Percentiles rank a stretch among this genome's conserved stretches.
Evolutionary conservation across 2,329 filamentous ascomycete genomes (phyloP).

Genomic region (Cytospora chrysosperma): DNA sequence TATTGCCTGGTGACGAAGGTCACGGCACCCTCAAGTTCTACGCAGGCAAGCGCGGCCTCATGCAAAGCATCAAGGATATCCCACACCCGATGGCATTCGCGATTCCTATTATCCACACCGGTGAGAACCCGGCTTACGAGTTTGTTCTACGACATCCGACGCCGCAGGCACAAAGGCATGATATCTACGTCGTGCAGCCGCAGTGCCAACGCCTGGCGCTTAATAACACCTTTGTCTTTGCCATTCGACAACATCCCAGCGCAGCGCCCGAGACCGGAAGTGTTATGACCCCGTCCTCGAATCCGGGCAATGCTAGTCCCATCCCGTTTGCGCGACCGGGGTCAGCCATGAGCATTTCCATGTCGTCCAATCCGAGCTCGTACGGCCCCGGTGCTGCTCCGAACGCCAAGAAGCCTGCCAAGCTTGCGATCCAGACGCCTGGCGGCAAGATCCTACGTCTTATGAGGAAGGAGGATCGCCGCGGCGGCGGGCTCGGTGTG

Average conservation of each 20-base stretch:
- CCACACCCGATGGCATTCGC: conserved; percentile 88
- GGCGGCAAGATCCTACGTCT: conserved; percentile 90
- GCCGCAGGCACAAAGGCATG: conserved; percentile 94
- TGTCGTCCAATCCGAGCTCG: conserved; percentile 57
- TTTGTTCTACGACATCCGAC: conserved; percentile 93
- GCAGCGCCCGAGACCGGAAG: conserved; percentile 44
- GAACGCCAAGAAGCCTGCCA: conserved; percentile 79
- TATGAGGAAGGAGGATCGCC: conserved; percentile 75
- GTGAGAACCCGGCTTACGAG: conserved; percentile 91
- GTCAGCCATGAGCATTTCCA: conserved; percentile 65
- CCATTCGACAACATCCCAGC: conserved; percentile 84
- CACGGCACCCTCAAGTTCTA: conserved; percentile 87
- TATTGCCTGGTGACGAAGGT: conserved; percentile 89
- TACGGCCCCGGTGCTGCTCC: conserved; percentile 48
- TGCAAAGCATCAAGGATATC: conserved; percentile 97
- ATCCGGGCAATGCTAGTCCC: conserved; percentile 52
- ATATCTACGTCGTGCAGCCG: conserved; percentile 94
- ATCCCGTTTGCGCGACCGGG: conserved; percentile 61
- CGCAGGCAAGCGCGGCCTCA: conserved; percentile 88
- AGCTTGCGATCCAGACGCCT: conserved; percentile 90
- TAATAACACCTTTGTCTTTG: conserved; percentile 98
- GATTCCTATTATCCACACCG: conserved; percentile 85
- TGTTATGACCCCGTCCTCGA: conserved; percentile 45
- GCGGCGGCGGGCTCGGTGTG: conserved; percentile 48
- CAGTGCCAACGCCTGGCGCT: conserved; percentile 85